Evolutionary conservation across 768 basidiomycete genomes (phyloP).

Genomic region (Boletus barrowsii): DNA sequence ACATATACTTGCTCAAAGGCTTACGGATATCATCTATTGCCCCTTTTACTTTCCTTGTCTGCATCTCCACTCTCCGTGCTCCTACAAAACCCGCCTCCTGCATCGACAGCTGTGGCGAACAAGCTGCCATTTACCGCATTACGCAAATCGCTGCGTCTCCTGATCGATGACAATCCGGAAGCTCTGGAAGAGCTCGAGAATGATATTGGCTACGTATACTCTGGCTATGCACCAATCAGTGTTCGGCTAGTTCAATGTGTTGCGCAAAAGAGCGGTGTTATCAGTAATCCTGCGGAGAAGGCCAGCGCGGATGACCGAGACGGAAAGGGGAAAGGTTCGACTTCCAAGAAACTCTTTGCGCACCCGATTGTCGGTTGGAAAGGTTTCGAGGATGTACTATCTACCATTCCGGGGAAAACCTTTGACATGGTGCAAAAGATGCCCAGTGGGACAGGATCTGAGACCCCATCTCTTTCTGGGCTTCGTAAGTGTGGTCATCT

Average conservation of each 20-base stretch:
- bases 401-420: conserved; percentile 78
- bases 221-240: conserved; percentile 93
- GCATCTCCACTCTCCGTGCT: conserved; percentile 66
- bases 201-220: conserved; percentile 95
- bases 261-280: conserved; percentile 85
- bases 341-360: conserved; percentile 64
- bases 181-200: conserved; percentile 81
- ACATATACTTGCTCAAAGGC: conserved; percentile 36
- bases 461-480: conserved; percentile 28
- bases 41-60: conserved; percentile 62
- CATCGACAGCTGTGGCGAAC: conserved; percentile 40
- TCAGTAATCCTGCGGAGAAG: conserved; percentile 72
- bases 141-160: conserved; percentile 83
- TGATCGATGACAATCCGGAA: conserved; percentile 84
- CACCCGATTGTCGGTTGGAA: conserved; percentile 97
- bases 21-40: conserved; percentile 74
- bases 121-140: conserved; percentile 73
- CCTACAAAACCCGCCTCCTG: conserved; percentile 64
- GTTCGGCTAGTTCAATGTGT: conserved; percentile 90
- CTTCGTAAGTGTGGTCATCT: conserved; percentile 32
- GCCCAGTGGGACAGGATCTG: conserved; percentile 26
- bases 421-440: conserved; percentile 69
- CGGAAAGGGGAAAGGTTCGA: conserved; percentile 36
- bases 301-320: conserved; percentile 38
- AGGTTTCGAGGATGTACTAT: conserved; percentile 90